Conservation (phyloP, 2,329 filamentous ascomycete species). For the Alternaria brassicae region DNA sequence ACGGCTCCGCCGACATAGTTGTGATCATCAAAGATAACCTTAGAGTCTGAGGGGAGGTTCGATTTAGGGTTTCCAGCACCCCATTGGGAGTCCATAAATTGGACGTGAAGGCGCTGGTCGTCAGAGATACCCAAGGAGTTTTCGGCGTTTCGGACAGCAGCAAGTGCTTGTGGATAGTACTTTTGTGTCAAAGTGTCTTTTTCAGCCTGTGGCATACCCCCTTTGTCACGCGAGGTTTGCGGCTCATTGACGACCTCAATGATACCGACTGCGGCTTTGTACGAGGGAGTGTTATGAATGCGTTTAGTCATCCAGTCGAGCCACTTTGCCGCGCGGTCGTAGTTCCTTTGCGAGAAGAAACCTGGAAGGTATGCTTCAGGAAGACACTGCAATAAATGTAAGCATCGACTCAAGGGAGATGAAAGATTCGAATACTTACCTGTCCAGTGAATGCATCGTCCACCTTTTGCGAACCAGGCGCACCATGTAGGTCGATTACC, state of each 20-base stretch:
- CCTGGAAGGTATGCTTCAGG: conserved; percentile 46
- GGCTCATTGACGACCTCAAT: conserved; percentile 67
- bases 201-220: conserved; percentile 24
- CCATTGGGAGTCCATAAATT: conserved; percentile 63
- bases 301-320: conserved; percentile 63
- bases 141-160: conserved; percentile 59
- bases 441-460: conserved; percentile 59
- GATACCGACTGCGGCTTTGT: conserved; percentile 63
- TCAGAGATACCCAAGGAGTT: conserved; percentile 51
- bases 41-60: conserved; percentile 53
- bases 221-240: conserved; percentile 30
- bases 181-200: conserved; percentile 34
- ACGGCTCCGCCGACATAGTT: conserved; percentile 60
- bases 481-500: conserved; percentile 62
- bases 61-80: conserved; percentile 62
- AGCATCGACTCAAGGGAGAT: not conserved
- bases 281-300: conserved; percentile 59
- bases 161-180: conserved; percentile 60
- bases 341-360: conserved; percentile 66
- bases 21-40: conserved; percentile 65
- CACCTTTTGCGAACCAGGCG: conserved; percentile 58
- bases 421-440: conserved; percentile 21
- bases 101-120: conserved; percentile 61
- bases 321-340: conserved; percentile 62
- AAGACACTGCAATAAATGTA: conserved; percentile 27